Conservation (phyloP, 805 yeast genomes). For the Lipomyces sp. region DNA sequence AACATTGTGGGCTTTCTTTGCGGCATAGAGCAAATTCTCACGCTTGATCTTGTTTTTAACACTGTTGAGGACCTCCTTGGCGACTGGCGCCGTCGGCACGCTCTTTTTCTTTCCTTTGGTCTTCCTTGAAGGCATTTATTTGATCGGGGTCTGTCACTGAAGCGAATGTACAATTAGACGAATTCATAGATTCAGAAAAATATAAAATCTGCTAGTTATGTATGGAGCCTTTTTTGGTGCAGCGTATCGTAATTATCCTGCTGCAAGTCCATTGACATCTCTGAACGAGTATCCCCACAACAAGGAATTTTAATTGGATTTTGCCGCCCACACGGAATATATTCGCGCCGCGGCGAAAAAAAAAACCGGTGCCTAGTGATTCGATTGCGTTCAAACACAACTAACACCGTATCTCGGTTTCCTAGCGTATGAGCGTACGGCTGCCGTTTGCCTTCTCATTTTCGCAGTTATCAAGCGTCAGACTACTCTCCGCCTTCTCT, state of each 20-base stretch:
- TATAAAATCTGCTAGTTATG: background rate
- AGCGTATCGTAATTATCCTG: background rate
- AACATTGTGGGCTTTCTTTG: constrained; percentile 52
- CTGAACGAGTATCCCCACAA: background rate
- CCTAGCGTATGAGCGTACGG: background rate
- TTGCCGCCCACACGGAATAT: background rate
- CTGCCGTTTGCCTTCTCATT: background rate
- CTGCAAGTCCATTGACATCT: background rate
- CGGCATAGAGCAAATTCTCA: constrained; percentile 29
- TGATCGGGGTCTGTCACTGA: background rate
- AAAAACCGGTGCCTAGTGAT: background rate
- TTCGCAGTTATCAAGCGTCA: background rate
- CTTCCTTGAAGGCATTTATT: constrained; percentile 28
- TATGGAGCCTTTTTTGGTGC: background rate
- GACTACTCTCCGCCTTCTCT: background rate
- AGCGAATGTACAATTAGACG: background rate
- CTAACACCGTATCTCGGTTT: background rate
- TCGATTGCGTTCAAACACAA: background rate
- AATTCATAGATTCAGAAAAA: background rate
- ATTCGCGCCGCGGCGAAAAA: background rate
- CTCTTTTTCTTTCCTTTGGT: constrained; percentile 23
- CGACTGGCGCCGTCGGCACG: constrained; percentile 16
- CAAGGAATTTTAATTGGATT: background rate
- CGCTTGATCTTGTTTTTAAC: constrained; percentile 36
- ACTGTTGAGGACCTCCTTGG: constrained; percentile 19